A percentile compares a stretch with the other conserved stretches of the same genome.
phyloP scores from a whole-genome alignment of 2,329 filamentous ascomycete species.

The Aspergillus sp. region DNA sequence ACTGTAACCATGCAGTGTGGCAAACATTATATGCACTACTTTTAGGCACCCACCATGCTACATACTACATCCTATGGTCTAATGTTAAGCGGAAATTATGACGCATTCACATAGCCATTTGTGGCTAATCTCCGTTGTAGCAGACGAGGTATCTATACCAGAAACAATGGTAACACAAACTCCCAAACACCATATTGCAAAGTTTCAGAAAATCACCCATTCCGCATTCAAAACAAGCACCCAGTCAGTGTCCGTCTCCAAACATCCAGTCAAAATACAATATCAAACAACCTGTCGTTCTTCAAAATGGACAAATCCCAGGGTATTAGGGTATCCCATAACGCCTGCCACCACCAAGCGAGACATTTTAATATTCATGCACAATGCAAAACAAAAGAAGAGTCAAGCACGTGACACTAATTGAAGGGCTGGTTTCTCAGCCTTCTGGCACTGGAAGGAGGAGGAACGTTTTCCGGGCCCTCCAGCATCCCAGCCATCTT shows the following conservation, averaged over 20 bases:
- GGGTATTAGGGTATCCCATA: constrained; percentile 8
- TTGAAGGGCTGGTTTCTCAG: constrained; percentile 34
- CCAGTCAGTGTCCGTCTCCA: neutral
- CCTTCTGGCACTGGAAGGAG: constrained; percentile 28
- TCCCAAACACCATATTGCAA: neutral
- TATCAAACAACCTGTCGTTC: neutral
- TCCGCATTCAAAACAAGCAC: neutral
- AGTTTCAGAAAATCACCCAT: neutral
- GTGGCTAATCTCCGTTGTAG: neutral
- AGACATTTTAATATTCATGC: neutral
- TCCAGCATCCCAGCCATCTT: constrained; percentile 43
- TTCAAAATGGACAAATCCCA: neutral
- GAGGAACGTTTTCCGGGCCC: constrained; percentile 48
- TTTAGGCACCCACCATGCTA: neutral
- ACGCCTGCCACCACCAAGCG: constrained; percentile 2
- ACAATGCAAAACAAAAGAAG: constrained; percentile 12
- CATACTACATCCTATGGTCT: neutral
- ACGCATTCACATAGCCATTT: neutral
- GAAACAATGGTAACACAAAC: neutral
- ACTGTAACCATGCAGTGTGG: too few species aligned
- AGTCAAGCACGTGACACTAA: constrained; percentile 15
- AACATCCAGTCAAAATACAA: neutral
- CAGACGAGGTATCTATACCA: neutral
- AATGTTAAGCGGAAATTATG: too few species aligned
- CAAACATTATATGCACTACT: neutral